Evolutionary conservation across 2,329 filamentous ascomycete species (phyloP), one percentile per base, ranked within the genome.

Genomic region (Fusarium floridanum): DNA sequence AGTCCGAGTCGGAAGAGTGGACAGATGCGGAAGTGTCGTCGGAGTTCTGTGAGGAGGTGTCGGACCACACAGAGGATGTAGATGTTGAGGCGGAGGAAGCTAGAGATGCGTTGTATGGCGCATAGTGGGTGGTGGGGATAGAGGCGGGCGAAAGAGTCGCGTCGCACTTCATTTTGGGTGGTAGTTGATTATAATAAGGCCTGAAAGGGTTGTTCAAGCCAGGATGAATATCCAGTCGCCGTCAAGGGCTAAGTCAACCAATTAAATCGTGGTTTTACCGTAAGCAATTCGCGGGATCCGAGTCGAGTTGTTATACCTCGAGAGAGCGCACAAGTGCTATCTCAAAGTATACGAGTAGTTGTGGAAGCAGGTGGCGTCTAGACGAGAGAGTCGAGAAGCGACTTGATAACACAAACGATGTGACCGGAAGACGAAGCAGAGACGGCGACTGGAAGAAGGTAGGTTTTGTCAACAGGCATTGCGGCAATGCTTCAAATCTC

Each of bases 11-110:
- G 72, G 89, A 90, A 68, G 90, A 89, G 80, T 88, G 87, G 70
- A 90, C 87, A 65, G 92, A 92, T 73, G 89, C 83, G 64, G 90
- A 91, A 45, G 91, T 91, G 70, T 92, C 91, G 78, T 93, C 90
- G 64, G 93, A 94, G 72, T 88, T 87, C 84, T 94, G 92, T 22
- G 90, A 91, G 66, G 91, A 92, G 61, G 87, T 89, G 79, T 93
- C 88, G 75, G 94, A 97, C 88, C 94, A 97, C 78, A 95, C 88
- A 37, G 94, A 97, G 66, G 91, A 90, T 67, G 92, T 90, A 22
- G 93, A 95, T 66, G 93, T 93, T 34, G 94, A 95, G 68, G 93
- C 91, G 77, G 93, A 94, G 66, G 92, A 92, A 80, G 92, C 90
- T 86, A 95, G 85, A 48, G 92, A 92, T 69, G 91, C 89, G 81